Conservation (phyloP, 768 basidiomycete species). For the Boletus vinaceobasis region DNA sequence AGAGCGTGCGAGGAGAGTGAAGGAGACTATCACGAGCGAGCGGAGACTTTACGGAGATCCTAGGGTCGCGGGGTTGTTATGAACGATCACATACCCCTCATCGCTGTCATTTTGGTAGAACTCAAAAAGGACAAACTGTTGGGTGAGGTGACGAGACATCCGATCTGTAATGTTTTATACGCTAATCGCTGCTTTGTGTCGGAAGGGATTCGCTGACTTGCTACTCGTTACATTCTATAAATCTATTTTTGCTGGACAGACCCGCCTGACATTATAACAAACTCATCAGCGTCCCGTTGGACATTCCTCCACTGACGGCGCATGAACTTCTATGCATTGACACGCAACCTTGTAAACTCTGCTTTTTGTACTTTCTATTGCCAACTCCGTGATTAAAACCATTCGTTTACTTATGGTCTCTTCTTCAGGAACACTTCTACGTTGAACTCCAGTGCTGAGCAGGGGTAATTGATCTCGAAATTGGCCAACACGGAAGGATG, state of each 20-base stretch:
- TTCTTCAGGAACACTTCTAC: slow-evolving; percentile 90
- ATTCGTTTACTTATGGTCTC: slow-evolving; percentile 21
- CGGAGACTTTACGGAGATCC: slow-evolving; percentile 56
- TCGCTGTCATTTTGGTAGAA: slow-evolving; percentile 3
- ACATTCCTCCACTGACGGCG: background rate
- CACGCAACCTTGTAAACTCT: slow-evolving; percentile 2
- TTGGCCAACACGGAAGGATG: slow-evolving; percentile 90
- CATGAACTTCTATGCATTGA: slow-evolving; percentile 3
- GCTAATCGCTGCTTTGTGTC: slow-evolving; percentile 18
- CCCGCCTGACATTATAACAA: background rate
- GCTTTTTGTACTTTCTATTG: background rate
- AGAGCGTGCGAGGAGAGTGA: slow-evolving; percentile 40
- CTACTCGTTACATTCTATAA: slow-evolving; percentile 8
- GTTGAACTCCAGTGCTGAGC: slow-evolving; percentile 91
- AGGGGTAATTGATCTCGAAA: slow-evolving; percentile 93
- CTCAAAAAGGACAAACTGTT: background rate
- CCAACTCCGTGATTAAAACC: background rate
- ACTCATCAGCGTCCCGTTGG: background rate
- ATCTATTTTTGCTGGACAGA: background rate
- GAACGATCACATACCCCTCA: slow-evolving; percentile 8
- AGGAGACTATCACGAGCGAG: slow-evolving; percentile 51
- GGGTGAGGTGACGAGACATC: background rate
- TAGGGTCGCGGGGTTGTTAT: slow-evolving; percentile 63
- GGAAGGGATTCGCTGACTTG: slow-evolving; percentile 7
- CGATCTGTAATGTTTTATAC: slow-evolving; percentile 16